These are phyloP conservation scores for Jaltomata sinuosa DNA, from an alignment of 257 asterid genomes.

Conservation along the genomic window DNA sequence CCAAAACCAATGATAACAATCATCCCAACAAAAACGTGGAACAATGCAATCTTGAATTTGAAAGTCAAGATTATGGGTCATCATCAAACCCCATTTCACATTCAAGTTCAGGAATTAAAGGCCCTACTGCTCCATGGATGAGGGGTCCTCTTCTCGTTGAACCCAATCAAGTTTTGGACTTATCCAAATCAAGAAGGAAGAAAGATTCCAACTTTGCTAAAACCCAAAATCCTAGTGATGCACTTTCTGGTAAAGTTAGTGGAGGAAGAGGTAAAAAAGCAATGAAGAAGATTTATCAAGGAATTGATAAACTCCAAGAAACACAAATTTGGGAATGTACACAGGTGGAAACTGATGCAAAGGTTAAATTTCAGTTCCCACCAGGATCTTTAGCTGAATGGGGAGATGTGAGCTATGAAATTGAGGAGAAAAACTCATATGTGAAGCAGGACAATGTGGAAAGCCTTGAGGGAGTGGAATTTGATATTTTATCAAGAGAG, in stretches of 20 bases:
- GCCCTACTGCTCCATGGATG: constrained; percentile 98
- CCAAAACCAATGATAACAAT: constrained; percentile 6
- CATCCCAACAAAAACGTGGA: constrained; percentile 5
- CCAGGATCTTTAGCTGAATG: constrained; percentile 39
- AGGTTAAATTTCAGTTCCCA: constrained; percentile 36
- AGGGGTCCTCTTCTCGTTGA: constrained; percentile 57
- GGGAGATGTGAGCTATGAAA: constrained; percentile 22
- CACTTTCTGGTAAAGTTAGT: constrained; percentile 57
- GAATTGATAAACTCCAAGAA: constrained; percentile 52
- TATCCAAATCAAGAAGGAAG: constrained; percentile 24
- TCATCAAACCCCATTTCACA: constrained; percentile 17
- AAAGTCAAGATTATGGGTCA: constrained; percentile 11
- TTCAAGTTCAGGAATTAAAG: constrained; percentile 37
- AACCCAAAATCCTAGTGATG: constrained; percentile 27
- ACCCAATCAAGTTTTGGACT: constrained; percentile 44
- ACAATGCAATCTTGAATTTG: constrained; percentile 10
- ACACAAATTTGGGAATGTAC: constrained; percentile 20
- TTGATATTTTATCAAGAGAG: too few species aligned
- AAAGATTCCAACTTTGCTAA: constrained; percentile 19
- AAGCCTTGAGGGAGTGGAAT: too few species aligned
- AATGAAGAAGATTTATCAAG: constrained; percentile 63
- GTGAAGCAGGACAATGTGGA: too few species aligned
- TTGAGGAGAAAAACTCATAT: too few species aligned
- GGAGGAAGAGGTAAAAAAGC: constrained; percentile 74
- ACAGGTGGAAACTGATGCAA: constrained; percentile 8